Base-by-base conservation (phyloP, 1,139 yeast genomes). In the Yamadazyma membranifaciens region DNA sequence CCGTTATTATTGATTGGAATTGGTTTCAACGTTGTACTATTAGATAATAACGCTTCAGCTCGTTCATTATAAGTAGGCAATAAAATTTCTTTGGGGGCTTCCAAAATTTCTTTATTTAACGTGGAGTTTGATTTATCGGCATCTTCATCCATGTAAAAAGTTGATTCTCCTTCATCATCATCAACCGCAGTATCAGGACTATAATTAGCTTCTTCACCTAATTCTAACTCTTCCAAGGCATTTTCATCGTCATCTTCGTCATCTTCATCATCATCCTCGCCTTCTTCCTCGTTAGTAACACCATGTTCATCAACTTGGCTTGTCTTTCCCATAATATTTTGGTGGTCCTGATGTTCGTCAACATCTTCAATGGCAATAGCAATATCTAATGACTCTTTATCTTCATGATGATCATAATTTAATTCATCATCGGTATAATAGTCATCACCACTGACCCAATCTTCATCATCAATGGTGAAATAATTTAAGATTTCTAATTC, bases 381-480 rank as follows among this genome's bases (percentile, higher is more conserved):
- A 12, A 15, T 22, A 27, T 50, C 57, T 29, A 51, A 55, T 9
- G 17, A 6, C 6, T 20, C 38, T 12, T 57, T 64, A 15, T 12
- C 12, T 15, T 57, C 59, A 9, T 10, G 15, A 17, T 36, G 38
- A 7, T 31, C 40, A 6, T 15, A 34, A 26, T 14, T 9, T 29
- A 39, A 43, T 9, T 40, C 43, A n/a, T 40, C 43, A 17, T 40
- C 34, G 15, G 37, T 40, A 31, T 37, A 40, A 31, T 40, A 46
- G 36, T 75, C 75, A 37, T 75, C 75, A 37, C 65, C 69, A 45
- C 69, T 65, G 16, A 65, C 72, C 68, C 69, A 66, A 50, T 75
- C 75, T 53, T 83, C 95, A 50, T 86, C 95, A 62, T 91, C 97
- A 43, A 87, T 78, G 11, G 97, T 88, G 67, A 92, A 84, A 48